These are phyloP conservation scores for Escovopsis sp. DNA, from an alignment of 2,329 filamentous ascomycete species.

Conservation along the genomic window DNA sequence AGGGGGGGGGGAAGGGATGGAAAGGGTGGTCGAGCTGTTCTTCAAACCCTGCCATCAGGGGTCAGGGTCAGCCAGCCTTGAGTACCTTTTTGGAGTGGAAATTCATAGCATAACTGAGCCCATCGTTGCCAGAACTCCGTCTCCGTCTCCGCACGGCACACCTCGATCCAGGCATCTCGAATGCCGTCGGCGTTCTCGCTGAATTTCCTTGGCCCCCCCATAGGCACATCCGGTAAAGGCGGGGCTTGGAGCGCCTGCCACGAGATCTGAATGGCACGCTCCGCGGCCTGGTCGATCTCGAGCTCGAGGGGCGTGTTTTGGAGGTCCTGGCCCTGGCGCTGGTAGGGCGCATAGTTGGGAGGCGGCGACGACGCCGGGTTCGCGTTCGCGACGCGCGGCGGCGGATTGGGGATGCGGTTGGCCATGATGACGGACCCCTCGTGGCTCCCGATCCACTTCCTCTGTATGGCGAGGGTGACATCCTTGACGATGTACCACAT, in stretches of 20 bases:
- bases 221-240: background rate
- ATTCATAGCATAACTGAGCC: conserved; percentile 1
- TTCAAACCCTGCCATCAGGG: too few relatives aligned
- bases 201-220: background rate
- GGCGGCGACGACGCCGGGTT: background rate
- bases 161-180: background rate
- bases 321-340: background rate
- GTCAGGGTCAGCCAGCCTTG: too few relatives aligned
- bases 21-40: too few relatives aligned
- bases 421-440: background rate
- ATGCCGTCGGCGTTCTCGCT: background rate
- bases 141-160: background rate
- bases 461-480: background rate
- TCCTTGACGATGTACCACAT: background rate
- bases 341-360: background rate
- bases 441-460: background rate
- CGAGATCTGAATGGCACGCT: background rate
- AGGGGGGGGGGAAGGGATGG: background rate
- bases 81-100: background rate
- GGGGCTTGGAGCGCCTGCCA: background rate
- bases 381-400: background rate
- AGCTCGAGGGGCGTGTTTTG: background rate
- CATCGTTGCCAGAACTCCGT: conserved; percentile 1
- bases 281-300: background rate
- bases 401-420: background rate